Percentiles rank a stretch among this genome's conserved stretches.
Evolutionary conservation across 2,329 filamentous ascomycete species (phyloP).

Genomic region (Fusarium musae): DNA sequence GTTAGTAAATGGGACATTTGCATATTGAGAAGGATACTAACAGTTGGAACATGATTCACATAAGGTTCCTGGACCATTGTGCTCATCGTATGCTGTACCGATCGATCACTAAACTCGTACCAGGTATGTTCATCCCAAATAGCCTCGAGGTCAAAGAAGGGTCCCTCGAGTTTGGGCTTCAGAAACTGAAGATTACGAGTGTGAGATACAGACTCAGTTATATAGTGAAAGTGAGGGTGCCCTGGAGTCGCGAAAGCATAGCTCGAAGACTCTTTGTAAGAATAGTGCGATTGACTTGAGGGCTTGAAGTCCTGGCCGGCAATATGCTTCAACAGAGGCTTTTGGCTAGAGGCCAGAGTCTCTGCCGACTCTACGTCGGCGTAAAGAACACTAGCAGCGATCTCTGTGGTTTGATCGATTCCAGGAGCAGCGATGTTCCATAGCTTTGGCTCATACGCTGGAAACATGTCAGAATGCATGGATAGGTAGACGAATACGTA

Average conservation of each 20-base stretch:
- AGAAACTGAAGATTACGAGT: constrained; percentile 73
- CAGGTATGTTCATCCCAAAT: constrained; percentile 84
- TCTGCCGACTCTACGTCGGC: background rate
- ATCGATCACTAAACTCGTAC: constrained; percentile 75
- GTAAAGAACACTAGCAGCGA: background rate
- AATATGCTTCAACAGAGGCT: background rate
- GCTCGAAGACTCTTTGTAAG: constrained; percentile 38
- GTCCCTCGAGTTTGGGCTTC: constrained; percentile 71
- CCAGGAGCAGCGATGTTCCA: background rate
- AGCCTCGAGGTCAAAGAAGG: constrained; percentile 77
- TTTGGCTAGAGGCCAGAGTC: background rate
- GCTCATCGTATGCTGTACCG: constrained; percentile 77
- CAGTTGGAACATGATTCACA: constrained; percentile 80
- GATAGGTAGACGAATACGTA: rapidly evolving
- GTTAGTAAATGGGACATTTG: background rate
- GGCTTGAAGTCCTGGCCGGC: background rate
- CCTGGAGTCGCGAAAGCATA: constrained; percentile 60
- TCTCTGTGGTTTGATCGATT: background rate
- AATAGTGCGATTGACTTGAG: background rate
- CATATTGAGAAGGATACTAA: constrained; percentile 46
- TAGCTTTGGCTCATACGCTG: background rate
- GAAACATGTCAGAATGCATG: background rate
- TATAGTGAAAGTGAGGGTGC: constrained; percentile 60
- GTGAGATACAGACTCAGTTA: constrained; percentile 70
- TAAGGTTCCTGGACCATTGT: constrained; percentile 85